Conservation (phyloP, 2,329 filamentous ascomycete species). For the Alternaria sp. region DNA sequence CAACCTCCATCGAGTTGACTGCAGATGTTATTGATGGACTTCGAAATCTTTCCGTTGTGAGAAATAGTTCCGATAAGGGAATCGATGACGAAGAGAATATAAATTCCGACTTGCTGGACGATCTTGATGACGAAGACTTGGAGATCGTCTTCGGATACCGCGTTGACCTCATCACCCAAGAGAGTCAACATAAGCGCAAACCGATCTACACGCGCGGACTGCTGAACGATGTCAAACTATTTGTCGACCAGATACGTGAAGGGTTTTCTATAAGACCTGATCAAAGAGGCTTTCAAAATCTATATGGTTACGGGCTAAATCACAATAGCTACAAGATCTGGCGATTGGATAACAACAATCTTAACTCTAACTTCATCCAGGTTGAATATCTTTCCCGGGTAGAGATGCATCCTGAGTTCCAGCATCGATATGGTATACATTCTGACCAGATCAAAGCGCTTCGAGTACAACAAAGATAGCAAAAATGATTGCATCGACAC, state of each 20-base stretch:
- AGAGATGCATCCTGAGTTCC: constrained; percentile 17
- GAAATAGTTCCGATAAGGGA: background rate
- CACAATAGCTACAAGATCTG: constrained; percentile 1
- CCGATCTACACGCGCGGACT: constrained; percentile 9
- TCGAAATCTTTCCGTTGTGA: background rate
- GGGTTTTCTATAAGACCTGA: background rate
- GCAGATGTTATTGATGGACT: background rate
- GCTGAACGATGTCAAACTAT: background rate
- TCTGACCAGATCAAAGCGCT: background rate
- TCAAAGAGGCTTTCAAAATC: background rate
- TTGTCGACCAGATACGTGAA: background rate
- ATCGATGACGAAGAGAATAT: background rate
- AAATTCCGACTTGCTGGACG: background rate
- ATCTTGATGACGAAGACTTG: background rate
- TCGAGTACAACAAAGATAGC: constrained; percentile 1
- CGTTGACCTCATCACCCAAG: constrained; percentile 1
- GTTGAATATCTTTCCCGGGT: constrained; percentile 14
- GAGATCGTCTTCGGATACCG: background rate
- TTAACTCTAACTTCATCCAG: background rate
- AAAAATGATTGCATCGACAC: background rate
- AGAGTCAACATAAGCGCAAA: background rate
- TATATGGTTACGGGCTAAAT: background rate
- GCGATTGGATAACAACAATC: background rate
- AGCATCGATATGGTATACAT: background rate
- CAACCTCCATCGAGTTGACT: background rate